Percentiles rank a stretch among this genome's conserved stretches.
Evolutionary conservation across 768 basidiomycete genomes (phyloP).

Genomic region (Amanita pseudoporphyria): DNA sequence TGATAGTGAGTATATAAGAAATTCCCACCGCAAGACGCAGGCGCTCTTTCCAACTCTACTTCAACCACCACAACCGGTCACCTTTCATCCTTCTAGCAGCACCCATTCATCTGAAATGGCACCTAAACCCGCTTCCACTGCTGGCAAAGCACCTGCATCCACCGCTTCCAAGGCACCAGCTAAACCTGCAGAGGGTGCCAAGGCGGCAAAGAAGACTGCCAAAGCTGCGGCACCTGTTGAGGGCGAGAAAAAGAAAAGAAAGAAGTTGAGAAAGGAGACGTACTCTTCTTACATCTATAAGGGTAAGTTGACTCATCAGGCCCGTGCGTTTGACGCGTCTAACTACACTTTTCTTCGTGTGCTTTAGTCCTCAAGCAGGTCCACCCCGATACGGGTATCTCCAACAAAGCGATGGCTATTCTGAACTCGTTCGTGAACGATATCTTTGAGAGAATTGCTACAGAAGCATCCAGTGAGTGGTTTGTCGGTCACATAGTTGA

Average conservation of each 20-base stretch:
- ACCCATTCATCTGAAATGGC: slow-evolving; percentile 31
- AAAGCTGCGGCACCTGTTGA: slow-evolving; percentile 54
- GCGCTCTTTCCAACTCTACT: slow-evolving; percentile 12
- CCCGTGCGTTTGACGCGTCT: neutral
- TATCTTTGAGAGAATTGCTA: slow-evolving; percentile 88
- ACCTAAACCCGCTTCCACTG: slow-evolving; percentile 74
- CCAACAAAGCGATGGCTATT: slow-evolving; percentile 93
- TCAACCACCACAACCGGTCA: slow-evolving; percentile 14
- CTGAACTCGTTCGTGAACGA: slow-evolving; percentile 91
- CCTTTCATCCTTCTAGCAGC: slow-evolving; percentile 5
- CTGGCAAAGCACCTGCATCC: slow-evolving; percentile 72
- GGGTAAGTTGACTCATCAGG: slow-evolving; percentile 32
- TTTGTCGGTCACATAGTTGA: neutral
- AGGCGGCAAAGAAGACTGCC: slow-evolving; percentile 76
- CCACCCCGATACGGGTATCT: slow-evolving; percentile 98
- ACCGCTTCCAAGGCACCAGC: slow-evolving; percentile 68
- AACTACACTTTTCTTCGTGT: neutral
- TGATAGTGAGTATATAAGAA: slow-evolving; percentile 22
- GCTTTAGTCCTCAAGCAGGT: slow-evolving; percentile 85
- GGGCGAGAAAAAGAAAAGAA: slow-evolving; percentile 81
- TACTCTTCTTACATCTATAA: slow-evolving; percentile 93
- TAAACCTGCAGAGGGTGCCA: slow-evolving; percentile 48
- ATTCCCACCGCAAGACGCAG: slow-evolving; percentile 10
- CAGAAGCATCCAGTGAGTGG: slow-evolving; percentile 73
- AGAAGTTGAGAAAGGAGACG: slow-evolving; percentile 82